Base-by-base conservation (phyloP, 169 alveolate species). In the Plasmodium malariae region DNA sequence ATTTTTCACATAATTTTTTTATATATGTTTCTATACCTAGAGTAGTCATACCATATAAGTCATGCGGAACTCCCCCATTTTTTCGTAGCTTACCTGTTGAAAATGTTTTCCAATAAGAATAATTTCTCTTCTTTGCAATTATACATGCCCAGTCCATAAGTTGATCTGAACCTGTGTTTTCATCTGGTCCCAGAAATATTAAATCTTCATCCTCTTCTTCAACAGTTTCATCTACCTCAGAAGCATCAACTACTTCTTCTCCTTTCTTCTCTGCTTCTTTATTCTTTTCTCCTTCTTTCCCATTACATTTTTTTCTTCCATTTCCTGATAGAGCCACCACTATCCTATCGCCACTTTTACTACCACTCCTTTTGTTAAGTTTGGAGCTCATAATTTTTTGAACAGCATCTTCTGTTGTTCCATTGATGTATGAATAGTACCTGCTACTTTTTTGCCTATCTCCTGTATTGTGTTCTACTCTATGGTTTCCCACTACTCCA, bases 11-110 rank as follows among this genome's bases (percentile, higher is more conserved):
- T 21, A 95, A 48, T 21, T 89, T 94, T 30, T 86, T 88, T 37
- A 93, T 89, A 76, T 67, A 92, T 2, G 95, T 88, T 54, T 91
- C 95, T 28, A 93, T 90, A 12, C 93, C 76, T 1, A 96, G 83
- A 55, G 98, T 96, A n/a, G 98, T 96, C 97, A 95, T 96, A 21
- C 97, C 98, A 74, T 90, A 95, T 24, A 69, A 55, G 87, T 96
- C 98, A 88, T 96, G 98, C 0, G 98, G 98, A 11, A 96, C 95
- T 48, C 98, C 98, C 14, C 98, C 98, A 87, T 94, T 87, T 62
- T 87, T 88, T 21, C 95, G 94, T 30, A 86, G 89, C 71, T 96
- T 96, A 12, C 98, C 98, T 0, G 98, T 96, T 9, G 98, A 95
- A 92, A 96, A 91, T 21, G 97, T 93, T 85, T 94, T 92, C 97